Evolutionary conservation across 257 asterid genomes (phyloP).

Genomic region (Solanum megistacrolobum): DNA sequence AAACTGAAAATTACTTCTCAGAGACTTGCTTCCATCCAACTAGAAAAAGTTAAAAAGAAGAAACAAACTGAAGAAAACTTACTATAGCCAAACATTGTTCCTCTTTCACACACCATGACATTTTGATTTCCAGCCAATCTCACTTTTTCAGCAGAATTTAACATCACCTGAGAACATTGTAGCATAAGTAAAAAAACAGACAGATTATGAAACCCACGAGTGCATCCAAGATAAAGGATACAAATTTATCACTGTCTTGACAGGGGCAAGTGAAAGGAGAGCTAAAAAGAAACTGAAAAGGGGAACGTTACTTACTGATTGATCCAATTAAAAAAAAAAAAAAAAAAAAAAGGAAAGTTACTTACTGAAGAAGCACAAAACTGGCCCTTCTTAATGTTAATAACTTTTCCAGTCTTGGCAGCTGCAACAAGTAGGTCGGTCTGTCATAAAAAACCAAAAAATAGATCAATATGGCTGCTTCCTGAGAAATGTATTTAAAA

Average conservation of each 20-base stretch:
- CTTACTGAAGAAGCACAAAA: slow-evolving; percentile 85
- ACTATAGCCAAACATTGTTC: slow-evolving; percentile 98
- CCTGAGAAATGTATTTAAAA: neutral
- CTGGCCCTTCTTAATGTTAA: slow-evolving; percentile 92
- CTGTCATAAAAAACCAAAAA: slow-evolving; percentile 31
- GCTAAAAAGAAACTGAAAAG: neutral
- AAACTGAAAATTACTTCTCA: neutral
- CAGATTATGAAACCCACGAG: neutral
- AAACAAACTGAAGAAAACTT: slow-evolving; percentile 19
- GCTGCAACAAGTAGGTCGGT: slow-evolving; percentile 94
- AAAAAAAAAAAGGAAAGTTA: neutral
- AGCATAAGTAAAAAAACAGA: neutral
- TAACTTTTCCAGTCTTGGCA: slow-evolving; percentile 79
- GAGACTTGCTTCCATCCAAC: neutral
- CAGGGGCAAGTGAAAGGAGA: neutral
- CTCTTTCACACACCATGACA: slow-evolving; percentile 99
- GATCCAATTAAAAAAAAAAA: neutral
- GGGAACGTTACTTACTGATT: slow-evolving; percentile 27
- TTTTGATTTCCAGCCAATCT: slow-evolving; percentile 92
- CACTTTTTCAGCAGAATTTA: slow-evolving; percentile 84
- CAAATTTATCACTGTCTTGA: neutral
- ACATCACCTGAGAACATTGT: slow-evolving; percentile 60
- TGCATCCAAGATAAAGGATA: neutral
- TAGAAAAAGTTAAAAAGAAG: neutral
- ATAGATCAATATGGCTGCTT: neutral